Percentiles rank a stretch among this genome's conserved stretches.
Evolutionary conservation across 2,329 filamentous ascomycete genomes (phyloP).

Genomic region (Phialocephala subalpina): DNA sequence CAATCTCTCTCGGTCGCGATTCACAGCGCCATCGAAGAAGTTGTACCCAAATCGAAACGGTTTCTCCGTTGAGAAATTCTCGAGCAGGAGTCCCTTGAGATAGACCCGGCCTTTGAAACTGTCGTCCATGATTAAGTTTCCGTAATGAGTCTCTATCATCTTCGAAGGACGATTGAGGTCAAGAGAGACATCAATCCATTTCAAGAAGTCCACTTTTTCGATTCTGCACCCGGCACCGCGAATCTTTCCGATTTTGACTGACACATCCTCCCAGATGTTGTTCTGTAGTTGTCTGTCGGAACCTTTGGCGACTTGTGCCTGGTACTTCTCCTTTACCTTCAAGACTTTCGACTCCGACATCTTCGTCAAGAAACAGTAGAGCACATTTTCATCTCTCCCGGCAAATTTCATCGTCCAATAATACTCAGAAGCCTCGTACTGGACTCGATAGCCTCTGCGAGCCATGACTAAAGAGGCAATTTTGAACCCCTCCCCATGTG

Average conservation of each 20-base stretch:
- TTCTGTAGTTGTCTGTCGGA: constrained; percentile 11
- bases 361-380: constrained; percentile 26
- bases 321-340: neutral
- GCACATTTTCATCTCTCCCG: constrained; percentile 6
- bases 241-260: constrained; percentile 32
- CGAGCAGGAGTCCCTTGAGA: constrained; percentile 31
- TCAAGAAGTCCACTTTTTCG: constrained; percentile 10
- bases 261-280: constrained; percentile 33
- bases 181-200: constrained; percentile 32
- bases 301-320: neutral
- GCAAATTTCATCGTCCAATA: constrained; percentile 37
- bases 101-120: constrained; percentile 24
- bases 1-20: constrained; percentile 30
- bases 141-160: constrained; percentile 19
- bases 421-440: constrained; percentile 30
- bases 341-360: constrained; percentile 12
- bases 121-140: constrained; percentile 27
- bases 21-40: constrained; percentile 19
- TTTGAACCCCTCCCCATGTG: constrained; percentile 43
- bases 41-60: constrained; percentile 33
- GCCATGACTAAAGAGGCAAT: constrained; percentile 40
- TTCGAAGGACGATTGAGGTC: constrained; percentile 23
- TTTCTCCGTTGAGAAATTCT: constrained; percentile 1
- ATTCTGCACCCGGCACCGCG: neutral
- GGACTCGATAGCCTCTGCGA: constrained; percentile 32